Evolutionary conservation across 768 basidiomycete species (phyloP).

Genomic region (Asterophora parasitica): DNA sequence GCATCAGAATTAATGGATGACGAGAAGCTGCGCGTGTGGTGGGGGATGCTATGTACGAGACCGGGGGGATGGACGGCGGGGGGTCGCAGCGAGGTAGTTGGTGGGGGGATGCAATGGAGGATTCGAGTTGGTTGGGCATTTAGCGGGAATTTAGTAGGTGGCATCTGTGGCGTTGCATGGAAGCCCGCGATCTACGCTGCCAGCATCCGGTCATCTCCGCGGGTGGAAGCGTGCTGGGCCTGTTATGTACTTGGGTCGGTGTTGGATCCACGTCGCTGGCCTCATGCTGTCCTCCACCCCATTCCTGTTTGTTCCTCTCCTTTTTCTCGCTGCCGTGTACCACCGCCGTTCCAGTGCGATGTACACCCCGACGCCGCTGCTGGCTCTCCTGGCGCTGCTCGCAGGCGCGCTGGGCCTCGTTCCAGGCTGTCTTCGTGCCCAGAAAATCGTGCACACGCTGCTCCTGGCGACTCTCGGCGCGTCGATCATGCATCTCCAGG

Average conservation of each 20-base stretch:
- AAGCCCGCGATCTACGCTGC: too few relatives aligned
- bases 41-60: too few relatives aligned
- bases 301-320: not conserved
- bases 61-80: too few relatives aligned
- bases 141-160: too few relatives aligned
- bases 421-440: not conserved
- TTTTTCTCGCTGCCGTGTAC: slow-evolving; percentile 4
- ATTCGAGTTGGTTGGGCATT: too few relatives aligned
- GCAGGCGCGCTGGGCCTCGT: slow-evolving; percentile 6
- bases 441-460: slow-evolving; percentile 9
- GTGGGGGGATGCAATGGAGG: too few relatives aligned
- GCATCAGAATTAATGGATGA: too few relatives aligned
- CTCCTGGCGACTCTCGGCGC: slow-evolving; percentile 7
- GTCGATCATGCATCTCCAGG: slow-evolving; percentile 10
- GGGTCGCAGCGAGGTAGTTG: too few relatives aligned
- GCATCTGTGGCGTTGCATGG: too few relatives aligned
- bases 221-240: not conserved
- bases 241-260: not conserved
- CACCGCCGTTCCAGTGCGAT: not conserved
- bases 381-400: slow-evolving; percentile 9
- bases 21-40: too few relatives aligned
- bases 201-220: too few relatives aligned
- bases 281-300: not conserved
- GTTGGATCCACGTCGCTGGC: not conserved
- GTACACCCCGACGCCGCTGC: slow-evolving; percentile 10